Percentiles rank a stretch among this genome's conserved stretches.
phyloP scores from a whole-genome alignment of 2,329 filamentous ascomycete genomes.

The Xylaria digitata region DNA sequence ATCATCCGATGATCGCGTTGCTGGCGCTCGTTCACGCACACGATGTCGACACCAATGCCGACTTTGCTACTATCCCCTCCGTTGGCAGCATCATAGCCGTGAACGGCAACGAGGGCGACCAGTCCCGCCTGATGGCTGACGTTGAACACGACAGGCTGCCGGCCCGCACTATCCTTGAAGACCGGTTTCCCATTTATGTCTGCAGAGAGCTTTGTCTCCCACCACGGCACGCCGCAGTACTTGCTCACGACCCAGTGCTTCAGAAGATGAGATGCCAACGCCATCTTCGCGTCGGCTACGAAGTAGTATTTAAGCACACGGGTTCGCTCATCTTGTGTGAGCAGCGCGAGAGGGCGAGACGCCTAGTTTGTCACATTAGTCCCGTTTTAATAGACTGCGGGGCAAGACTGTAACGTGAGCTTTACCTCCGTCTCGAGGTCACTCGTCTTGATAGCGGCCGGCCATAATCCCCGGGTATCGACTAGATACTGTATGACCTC shows the following conservation, averaged over 20 bases:
- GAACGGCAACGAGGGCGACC: conserved; percentile 72
- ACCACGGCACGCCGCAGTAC: conserved; percentile 70
- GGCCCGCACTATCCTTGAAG: conserved; percentile 61
- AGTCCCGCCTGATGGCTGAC: conserved; percentile 82
- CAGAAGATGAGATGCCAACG: conserved; percentile 76
- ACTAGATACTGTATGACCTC: conserved; percentile 70
- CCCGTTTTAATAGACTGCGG: neutral
- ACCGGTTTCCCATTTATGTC: conserved; percentile 66
- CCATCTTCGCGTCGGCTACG: conserved; percentile 79
- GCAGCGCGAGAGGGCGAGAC: conserved; percentile 63
- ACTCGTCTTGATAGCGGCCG: conserved; percentile 60
- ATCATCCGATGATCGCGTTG: conserved; percentile 70
- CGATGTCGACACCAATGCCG: conserved; percentile 79
- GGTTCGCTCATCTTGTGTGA: conserved; percentile 66
- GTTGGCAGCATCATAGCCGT: conserved; percentile 45
- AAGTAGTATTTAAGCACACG: conserved; percentile 71
- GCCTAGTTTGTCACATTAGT: conserved; percentile 55
- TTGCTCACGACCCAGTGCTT: conserved; percentile 77
- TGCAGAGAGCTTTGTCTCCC: conserved; percentile 65
- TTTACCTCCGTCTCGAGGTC: conserved; percentile 61
- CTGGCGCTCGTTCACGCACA: conserved; percentile 77
- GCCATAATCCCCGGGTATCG: conserved; percentile 70
- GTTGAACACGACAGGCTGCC: conserved; percentile 72
- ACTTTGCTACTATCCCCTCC: conserved; percentile 39
- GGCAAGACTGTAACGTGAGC: neutral